Evolutionary conservation across 2,329 filamentous ascomycete genomes (phyloP).

Genomic region (Aspergillus nomiae): DNA sequence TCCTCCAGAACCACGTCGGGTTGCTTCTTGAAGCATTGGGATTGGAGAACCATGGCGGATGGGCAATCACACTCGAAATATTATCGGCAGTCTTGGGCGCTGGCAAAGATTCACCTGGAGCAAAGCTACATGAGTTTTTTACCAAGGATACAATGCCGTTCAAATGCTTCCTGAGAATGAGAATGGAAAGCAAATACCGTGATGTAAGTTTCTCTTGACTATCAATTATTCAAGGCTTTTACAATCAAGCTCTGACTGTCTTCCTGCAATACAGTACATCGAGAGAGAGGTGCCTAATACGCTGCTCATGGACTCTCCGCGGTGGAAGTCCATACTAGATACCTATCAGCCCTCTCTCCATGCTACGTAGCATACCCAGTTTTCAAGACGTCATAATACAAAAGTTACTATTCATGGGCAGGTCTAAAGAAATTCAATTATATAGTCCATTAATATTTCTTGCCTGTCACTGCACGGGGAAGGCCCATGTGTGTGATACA

Average conservation of each 20-base stretch:
- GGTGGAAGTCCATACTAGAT: too few relatives aligned
- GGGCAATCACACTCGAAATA: conserved; percentile 15
- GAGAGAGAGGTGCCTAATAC: conserved; percentile 40
- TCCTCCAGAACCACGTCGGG: conserved; percentile 23
- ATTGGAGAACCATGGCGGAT: conserved; percentile 18
- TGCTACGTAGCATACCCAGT: too few relatives aligned
- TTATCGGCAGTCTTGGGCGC: conserved; percentile 6
- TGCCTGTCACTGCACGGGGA: too few relatives aligned
- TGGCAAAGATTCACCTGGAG: neutral
- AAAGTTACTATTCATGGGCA: too few relatives aligned
- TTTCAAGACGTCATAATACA: too few relatives aligned
- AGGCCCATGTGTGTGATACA: too few relatives aligned
- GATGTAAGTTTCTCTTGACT: conserved; percentile 15
- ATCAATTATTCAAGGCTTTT: too few relatives aligned
- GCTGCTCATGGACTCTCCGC: conserved; percentile 15
- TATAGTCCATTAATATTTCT: too few relatives aligned
- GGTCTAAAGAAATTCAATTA: too few relatives aligned
- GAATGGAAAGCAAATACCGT: conserved; percentile 20
- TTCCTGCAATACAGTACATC: neutral
- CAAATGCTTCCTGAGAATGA: conserved; percentile 25
- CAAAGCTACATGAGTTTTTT: conserved; percentile 16
- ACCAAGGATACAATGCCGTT: conserved; percentile 21
- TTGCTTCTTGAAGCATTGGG: conserved; percentile 11
- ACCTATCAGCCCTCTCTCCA: too few relatives aligned
- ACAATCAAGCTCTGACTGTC: too few relatives aligned